A percentile compares a stretch with the other conserved stretches of the same genome.
phyloP scores from a whole-genome alignment of 176 grass and related monocot genomes.

The Calamus simplicifolius region DNA sequence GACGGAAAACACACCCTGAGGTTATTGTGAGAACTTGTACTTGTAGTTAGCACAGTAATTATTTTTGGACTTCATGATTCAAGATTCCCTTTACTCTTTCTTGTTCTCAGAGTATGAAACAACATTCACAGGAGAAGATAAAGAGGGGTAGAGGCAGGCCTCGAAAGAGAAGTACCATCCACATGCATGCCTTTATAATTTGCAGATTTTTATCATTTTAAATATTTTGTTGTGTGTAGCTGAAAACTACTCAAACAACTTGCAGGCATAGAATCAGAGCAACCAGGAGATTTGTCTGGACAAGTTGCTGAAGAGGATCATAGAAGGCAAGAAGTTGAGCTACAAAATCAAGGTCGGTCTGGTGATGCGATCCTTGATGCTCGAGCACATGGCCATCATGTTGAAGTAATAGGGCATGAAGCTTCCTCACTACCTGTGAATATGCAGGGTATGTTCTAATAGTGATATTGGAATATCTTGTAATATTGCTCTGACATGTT shows the following conservation, averaged over 20 bases:
- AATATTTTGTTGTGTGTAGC: no score
- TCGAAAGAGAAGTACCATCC: not conserved
- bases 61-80: not conserved
- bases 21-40: constrained; percentile 6
- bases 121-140: not conserved
- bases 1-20: constrained; percentile 5
- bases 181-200: not conserved
- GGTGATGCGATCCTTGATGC: constrained; percentile 8
- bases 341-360: constrained; percentile 16
- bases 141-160: not conserved
- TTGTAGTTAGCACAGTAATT: no score
- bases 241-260: no score
- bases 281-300: not conserved
- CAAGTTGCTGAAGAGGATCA: not conserved
- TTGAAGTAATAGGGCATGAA: constrained; percentile 9
- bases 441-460: no score
- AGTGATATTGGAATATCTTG: not conserved
- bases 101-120: not conserved
- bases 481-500: constrained; percentile 2
- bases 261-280: no score
- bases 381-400: constrained; percentile 2
- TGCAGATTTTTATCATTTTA: not conserved
- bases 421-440: not conserved
- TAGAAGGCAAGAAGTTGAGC: constrained; percentile 14
- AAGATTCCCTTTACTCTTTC: not conserved